Conservation (phyloP, 2,329 filamentous ascomycete species). For the Hypoxylon sp. region DNA sequence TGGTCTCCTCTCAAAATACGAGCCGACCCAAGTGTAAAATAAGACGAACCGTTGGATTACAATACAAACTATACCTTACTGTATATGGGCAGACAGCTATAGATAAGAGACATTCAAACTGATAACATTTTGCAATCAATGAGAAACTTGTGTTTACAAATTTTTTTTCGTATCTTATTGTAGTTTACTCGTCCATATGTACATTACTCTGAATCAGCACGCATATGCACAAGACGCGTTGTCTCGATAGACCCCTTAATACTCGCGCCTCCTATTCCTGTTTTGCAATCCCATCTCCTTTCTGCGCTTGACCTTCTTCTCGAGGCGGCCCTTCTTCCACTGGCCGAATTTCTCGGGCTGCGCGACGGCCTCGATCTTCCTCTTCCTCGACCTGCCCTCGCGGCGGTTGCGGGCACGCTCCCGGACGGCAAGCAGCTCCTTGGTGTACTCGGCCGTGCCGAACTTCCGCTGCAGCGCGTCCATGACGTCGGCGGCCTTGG, state of each 20-base stretch:
- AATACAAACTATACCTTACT: too few species aligned
- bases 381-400: slow-evolving; percentile 79
- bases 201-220: not conserved
- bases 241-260: slow-evolving; percentile 57
- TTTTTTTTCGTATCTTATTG: too few species aligned
- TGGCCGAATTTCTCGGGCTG: slow-evolving; percentile 80
- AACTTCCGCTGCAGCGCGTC: slow-evolving; percentile 84
- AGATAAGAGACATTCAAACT: too few species aligned
- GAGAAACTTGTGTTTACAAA: not conserved
- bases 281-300: slow-evolving; percentile 81
- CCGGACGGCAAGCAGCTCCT: slow-evolving; percentile 74
- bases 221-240: not conserved
- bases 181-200: not conserved
- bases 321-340: slow-evolving; percentile 83
- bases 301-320: slow-evolving; percentile 82
- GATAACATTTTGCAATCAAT: not conserved
- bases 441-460: slow-evolving; percentile 81
- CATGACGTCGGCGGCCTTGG: slow-evolving; percentile 78
- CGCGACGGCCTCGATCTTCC: slow-evolving; percentile 85
- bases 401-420: slow-evolving; percentile 75
- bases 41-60: too few species aligned
- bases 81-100: too few species aligned
- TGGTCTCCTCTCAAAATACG: not conserved
- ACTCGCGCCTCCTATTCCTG: slow-evolving; percentile 74
- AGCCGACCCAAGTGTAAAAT: not conserved